phyloP scores from a whole-genome alignment of 129 eudicot genomes.

The Mikania micrantha region DNA sequence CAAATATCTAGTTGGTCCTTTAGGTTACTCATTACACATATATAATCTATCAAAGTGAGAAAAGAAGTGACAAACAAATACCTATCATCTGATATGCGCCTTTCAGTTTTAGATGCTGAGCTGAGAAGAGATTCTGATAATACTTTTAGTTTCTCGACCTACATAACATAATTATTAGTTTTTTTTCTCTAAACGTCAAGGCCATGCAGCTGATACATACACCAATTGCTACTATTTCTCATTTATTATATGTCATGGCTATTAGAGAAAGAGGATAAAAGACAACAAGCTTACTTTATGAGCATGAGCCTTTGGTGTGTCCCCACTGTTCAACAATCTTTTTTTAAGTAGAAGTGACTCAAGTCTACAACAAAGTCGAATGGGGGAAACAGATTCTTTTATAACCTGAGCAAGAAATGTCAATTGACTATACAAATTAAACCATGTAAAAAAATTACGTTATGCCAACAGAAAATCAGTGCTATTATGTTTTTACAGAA shows the following conservation, averaged over 20 bases:
- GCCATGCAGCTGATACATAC: background rate
- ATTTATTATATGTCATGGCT: background rate
- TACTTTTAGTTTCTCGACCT: constrained; percentile 74
- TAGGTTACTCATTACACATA: background rate
- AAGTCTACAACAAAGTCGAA: constrained; percentile 53
- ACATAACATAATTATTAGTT: constrained; percentile 18
- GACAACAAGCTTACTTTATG: constrained; percentile 37
- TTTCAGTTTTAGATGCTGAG: constrained; percentile 72
- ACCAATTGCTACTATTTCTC: background rate
- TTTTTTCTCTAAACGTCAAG: background rate
- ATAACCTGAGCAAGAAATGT: constrained; percentile 40
- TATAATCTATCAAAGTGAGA: background rate
- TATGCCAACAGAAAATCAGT: background rate
- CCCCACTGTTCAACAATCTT: constrained; percentile 40
- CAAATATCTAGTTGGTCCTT: background rate
- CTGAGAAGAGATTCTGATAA: constrained; percentile 75
- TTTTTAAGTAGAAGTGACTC: constrained; percentile 52
- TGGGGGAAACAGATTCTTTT: constrained; percentile 41
- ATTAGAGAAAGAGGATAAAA: background rate
- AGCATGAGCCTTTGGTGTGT: constrained; percentile 45
- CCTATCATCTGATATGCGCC: constrained; percentile 80
- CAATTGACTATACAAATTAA: background rate
- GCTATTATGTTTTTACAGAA: too few relatives aligned
- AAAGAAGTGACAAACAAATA: constrained; percentile 8
- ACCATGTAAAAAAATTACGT: background rate